Evolutionary conservation across 768 basidiomycete genomes (phyloP).

Genomic region (Chalciporus pseudorubinellus): DNA sequence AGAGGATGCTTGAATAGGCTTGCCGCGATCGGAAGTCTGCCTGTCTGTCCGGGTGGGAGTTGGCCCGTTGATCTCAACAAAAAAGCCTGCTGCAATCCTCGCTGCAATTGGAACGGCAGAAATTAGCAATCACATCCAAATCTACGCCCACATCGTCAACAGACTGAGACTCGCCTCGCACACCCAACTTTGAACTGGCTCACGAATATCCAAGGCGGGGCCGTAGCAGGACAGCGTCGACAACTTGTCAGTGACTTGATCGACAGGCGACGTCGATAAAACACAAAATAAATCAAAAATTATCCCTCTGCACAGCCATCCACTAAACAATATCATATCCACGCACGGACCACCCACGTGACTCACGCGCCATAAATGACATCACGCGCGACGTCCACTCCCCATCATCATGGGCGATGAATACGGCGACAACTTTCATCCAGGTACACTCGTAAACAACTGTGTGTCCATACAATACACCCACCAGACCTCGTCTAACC

Average conservation of each 20-base stretch:
- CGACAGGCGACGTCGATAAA: constrained; percentile 5
- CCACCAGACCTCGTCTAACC: background rate
- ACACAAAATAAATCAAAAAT: constrained; percentile 7
- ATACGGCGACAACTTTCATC: background rate
- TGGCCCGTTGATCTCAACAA: constrained; percentile 8
- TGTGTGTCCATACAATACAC: background rate
- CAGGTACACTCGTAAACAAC: background rate
- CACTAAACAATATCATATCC: too few relatives aligned
- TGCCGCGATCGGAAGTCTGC: constrained; percentile 6
- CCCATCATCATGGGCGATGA: constrained; percentile 1
- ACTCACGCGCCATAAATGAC: constrained; percentile 1
- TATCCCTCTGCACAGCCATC: too few relatives aligned
- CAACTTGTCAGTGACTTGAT: background rate
- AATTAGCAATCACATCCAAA: constrained; percentile 2
- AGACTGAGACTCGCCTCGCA: too few relatives aligned
- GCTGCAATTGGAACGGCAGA: background rate
- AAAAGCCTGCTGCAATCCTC: constrained; percentile 1
- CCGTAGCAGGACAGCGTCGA: too few relatives aligned
- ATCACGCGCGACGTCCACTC: too few relatives aligned
- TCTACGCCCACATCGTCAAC: too few relatives aligned
- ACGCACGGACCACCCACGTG: constrained; percentile 32
- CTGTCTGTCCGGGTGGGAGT: constrained; percentile 7
- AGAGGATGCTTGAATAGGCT: background rate
- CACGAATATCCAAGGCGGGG: too few relatives aligned
- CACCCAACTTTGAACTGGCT: too few relatives aligned